These are phyloP conservation scores for Cucumis sativus DNA, from an alignment of 306 rosid species.

Conservation along the genomic window Cucumber_9930_V3 NC_026659.2:6161501-6162000, in stretches of 20 bases:
- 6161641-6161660: too few relatives aligned
- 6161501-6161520: constrained; percentile 16
- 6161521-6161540: constrained; percentile 33
- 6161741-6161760: too few relatives aligned
- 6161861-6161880: constrained; percentile 40
- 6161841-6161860: constrained; percentile 22
- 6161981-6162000: constrained; percentile 42
- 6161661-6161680: too few relatives aligned
- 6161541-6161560: constrained; percentile 47
- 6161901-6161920: constrained; percentile 9
- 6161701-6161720: too few relatives aligned
- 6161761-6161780: too few relatives aligned
- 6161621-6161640: too few relatives aligned
- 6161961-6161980: constrained; percentile 19
- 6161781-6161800: too few relatives aligned
- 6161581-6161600: background rate
- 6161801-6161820: too few relatives aligned
- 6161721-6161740: too few relatives aligned
- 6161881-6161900: constrained; percentile 25
- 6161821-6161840: too few relatives aligned
- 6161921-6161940: background rate
- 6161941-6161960: constrained; percentile 37
- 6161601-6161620: too few relatives aligned
- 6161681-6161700: too few relatives aligned
- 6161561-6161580: constrained; percentile 29